Evolutionary conservation across 1,284 basidiomycete species (phyloP).

Genomic region (Anthracocystis setariae): DNA sequence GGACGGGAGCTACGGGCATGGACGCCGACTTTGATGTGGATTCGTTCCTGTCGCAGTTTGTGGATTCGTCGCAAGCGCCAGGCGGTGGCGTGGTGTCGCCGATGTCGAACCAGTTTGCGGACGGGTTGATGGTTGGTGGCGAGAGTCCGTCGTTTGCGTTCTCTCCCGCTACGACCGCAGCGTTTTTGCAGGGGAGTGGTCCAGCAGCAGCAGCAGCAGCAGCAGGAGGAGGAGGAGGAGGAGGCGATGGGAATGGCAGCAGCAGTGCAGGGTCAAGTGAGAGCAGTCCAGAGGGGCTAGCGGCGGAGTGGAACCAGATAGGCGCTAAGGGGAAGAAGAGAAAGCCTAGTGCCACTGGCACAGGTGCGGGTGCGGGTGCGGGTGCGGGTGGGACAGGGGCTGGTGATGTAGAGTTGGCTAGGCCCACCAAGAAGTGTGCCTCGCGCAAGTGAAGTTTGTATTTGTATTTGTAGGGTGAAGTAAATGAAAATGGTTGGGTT

Average conservation of each 20-base stretch:
- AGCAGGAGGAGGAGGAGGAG: constrained; percentile 7
- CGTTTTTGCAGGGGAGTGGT: constrained; percentile 35
- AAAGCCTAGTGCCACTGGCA: constrained; percentile 20
- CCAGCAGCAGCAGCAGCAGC: constrained; percentile 6
- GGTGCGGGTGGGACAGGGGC: neutral
- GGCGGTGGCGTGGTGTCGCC: constrained; percentile 41
- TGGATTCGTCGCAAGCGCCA: constrained; percentile 46
- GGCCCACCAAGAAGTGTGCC: constrained; percentile 27
- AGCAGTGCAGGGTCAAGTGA: neutral
- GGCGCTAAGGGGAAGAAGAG: constrained; percentile 33
- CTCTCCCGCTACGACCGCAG: constrained; percentile 40
- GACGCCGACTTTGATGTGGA: constrained; percentile 61
- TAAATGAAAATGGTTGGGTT: too few relatives aligned
- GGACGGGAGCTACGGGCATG: neutral
- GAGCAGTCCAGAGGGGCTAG: too few relatives aligned
- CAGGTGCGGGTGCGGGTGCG: neutral
- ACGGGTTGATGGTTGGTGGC: constrained; percentile 7
- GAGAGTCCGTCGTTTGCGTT: constrained; percentile 41
- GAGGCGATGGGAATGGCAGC: constrained; percentile 7
- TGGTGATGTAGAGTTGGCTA: constrained; percentile 12
- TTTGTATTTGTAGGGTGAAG: constrained; percentile 13
- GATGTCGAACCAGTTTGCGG: constrained; percentile 1
- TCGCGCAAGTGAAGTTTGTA: constrained; percentile 20
- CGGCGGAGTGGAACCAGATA: constrained; percentile 1
- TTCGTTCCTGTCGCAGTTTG: constrained; percentile 59